These are phyloP conservation scores for Clarireedia hainanense DNA, from an alignment of 2,329 filamentous ascomycete species.

Conservation along the genomic window DNA sequence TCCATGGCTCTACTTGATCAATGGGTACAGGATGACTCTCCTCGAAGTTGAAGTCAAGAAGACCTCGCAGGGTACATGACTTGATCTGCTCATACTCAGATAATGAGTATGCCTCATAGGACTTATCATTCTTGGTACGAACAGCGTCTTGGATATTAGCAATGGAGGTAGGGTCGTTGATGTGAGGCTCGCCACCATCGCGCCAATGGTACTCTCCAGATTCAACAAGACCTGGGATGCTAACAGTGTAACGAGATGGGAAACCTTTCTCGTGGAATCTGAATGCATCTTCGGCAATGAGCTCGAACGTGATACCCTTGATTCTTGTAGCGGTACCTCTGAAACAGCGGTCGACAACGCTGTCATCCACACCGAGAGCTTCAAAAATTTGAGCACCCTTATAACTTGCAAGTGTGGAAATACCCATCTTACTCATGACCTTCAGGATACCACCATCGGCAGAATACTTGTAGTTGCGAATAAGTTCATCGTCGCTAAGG, in stretches of 20 bases:
- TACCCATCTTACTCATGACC: constrained; percentile 99
- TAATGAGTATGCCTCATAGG: constrained; percentile 90
- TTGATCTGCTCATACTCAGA: constrained; percentile 96
- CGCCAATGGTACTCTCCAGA: constrained; percentile 98
- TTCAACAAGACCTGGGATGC: constrained; percentile 75
- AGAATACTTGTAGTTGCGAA: constrained; percentile 94
- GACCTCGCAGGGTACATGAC: constrained; percentile 85
- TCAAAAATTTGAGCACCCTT: constrained; percentile 98
- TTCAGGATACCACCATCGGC: constrained; percentile 95
- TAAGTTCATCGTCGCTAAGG: constrained; percentile 70
- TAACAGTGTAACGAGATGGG: constrained; percentile 69
- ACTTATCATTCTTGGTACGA: constrained; percentile 95
- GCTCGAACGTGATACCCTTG: constrained; percentile 85
- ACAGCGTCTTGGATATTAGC: constrained; percentile 97
- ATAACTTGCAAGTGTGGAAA: constrained; percentile 91
- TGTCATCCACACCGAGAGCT: constrained; percentile 85
- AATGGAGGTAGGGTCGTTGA: constrained; percentile 92
- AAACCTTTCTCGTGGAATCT: constrained; percentile 92
- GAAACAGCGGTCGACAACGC: constrained; percentile 90
- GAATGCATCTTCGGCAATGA: constrained; percentile 90
- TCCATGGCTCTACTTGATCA: constrained; percentile 97
- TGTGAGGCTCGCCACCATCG: constrained; percentile 87
- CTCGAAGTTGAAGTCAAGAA: constrained; percentile 95
- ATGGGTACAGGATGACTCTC: constrained; percentile 79
- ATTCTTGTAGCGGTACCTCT: constrained; percentile 90